Base-by-base conservation (phyloP, 208 protist genomes). In the Eutreptiella sp. region DNA sequence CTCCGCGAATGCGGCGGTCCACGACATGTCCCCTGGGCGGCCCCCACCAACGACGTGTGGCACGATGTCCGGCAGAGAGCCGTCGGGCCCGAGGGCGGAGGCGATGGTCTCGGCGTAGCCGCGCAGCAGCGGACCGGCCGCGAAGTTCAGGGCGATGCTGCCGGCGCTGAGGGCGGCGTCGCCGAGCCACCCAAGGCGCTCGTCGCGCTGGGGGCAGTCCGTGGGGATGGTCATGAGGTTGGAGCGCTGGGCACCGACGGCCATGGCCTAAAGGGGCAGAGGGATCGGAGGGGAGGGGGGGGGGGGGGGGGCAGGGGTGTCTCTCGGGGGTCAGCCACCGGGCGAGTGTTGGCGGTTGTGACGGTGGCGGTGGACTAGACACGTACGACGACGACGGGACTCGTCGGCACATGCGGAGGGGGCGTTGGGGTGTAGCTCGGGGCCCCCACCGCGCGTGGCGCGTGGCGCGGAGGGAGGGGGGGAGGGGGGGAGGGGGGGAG, bases 171-270 rank as follows among this genome's bases (percentile, higher is more conserved):
- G 59, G 9, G 19, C 11, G 2, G 50, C 58, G 32, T 66, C 66
- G 36, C 52, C 66, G 21, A 62, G 39, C 66, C 66, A 72, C 0
- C 66, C 66, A 1, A 72, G 43, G 2, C 66, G 57, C 59, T 72
- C 66, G 43, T 72, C 66, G 33, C 66, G 46, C 39, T 72, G 66
- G 41, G 48, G 32, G 43, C 66, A 72, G 50, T 72, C 66, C 4
- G 66, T 72, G 3, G 66, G 66, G 1, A 72, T 35, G 16, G 48
- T 61, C 58, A 66, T 60, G 26, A 66, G 31, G 41, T 72, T 72
- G 2, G 48, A 62, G 7, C n/a, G 28, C 48, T 72, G 66, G 24
- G 53, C 66, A 32, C 58, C 26, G 7, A 38, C 26, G 0, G 53
- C 53, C n/a, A n/a, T n/a, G n/a, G n/a, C n/a, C n/a, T n/a, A n/a